Base-by-base conservation (phyloP, 2,329 filamentous ascomycete genomes). In the Aureobasidium lini region DNA sequence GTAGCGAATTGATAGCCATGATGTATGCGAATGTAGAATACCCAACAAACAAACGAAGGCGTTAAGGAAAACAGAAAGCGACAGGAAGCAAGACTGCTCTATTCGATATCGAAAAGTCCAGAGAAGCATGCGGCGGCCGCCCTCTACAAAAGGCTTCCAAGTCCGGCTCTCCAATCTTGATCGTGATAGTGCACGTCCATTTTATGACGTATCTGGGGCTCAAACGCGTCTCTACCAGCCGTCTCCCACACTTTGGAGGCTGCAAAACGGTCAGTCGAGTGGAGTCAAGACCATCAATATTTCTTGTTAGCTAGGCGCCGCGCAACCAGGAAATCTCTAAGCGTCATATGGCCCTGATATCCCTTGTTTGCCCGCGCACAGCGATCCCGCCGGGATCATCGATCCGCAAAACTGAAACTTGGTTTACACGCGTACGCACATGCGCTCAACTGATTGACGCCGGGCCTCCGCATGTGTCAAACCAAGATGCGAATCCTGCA, bases 1-100 rank as follows among this genome's bases (percentile, higher is more conserved):
- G 29, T 48, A 48, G 43, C 31, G 42, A 48, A 48, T 57, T 47
- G 43, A 57, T 57, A 57, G 54, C 54, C 54, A 57, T 57, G 32
- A 36, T 57, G 42, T 52, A 52, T 52, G 34, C 34, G 39, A n/a
- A 43, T 57, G 42, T 32, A 34, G 34, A 48, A 57, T 48, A 43
- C 42, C 36, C 18, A 40, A 57, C 43, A 40, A 57, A 36, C 43
- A 32, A 57, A 36, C 34, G 23, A 56, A 46, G 40, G 43, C 18
- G 46, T 42, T 32, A 57, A 47, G 11, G 42, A 16, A 57, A 57
- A 47, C 53, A 47, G 9, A 40, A 46, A 57, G 43, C 43, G 54
- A 48, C 54, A 57, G 54, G 15, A 57, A 39, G 32, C 32, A 57
- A 57, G n/a, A 37, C 52, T 57, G 42, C 42, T 57, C 52, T 44